Conservation (phyloP, 2,329 filamentous ascomycete genomes). For the Fusarium dimerum region DNA sequence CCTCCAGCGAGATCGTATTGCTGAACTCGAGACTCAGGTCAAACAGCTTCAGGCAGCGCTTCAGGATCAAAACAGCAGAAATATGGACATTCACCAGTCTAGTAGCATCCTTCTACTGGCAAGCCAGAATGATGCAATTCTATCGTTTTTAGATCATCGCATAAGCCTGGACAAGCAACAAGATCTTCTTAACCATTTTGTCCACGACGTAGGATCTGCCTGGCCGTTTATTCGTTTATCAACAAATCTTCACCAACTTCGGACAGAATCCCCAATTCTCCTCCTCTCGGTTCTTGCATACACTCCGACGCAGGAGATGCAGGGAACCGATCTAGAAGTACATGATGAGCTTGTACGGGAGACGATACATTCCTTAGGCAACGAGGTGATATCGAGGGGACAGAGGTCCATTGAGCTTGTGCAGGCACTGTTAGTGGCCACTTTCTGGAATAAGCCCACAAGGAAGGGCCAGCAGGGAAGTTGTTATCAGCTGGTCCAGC, state of each 20-base stretch:
- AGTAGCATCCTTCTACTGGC: slow-evolving; percentile 1
- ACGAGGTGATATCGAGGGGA: slow-evolving; percentile 8
- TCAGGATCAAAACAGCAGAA: no score
- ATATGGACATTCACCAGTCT: neutral
- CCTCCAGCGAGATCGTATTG: slow-evolving; percentile 16
- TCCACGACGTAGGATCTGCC: neutral
- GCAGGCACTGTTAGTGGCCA: slow-evolving; percentile 8
- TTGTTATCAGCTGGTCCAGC: neutral
- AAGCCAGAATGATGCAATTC: neutral
- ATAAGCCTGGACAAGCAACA: slow-evolving; percentile 10
- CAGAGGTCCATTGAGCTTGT: slow-evolving; percentile 11
- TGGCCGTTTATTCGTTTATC: slow-evolving; percentile 8
- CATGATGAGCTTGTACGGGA: slow-evolving; percentile 9
- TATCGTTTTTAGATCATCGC: slow-evolving; percentile 8
- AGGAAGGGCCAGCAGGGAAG: slow-evolving; percentile 9
- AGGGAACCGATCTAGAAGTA: neutral
- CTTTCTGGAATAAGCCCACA: slow-evolving; percentile 11
- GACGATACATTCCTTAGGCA: slow-evolving; percentile 8
- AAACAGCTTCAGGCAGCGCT: slow-evolving; percentile 13
- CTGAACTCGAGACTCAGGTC: slow-evolving; percentile 13
- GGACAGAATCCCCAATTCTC: slow-evolving; percentile 2
- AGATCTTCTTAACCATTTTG: neutral
- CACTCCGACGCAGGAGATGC: neutral
- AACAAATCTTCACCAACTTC: slow-evolving; percentile 7
- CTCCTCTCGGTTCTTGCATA: slow-evolving; percentile 10